Base-by-base conservation (phyloP, 164 flowering plant species). In the Berberis thunbergii region DNA sequence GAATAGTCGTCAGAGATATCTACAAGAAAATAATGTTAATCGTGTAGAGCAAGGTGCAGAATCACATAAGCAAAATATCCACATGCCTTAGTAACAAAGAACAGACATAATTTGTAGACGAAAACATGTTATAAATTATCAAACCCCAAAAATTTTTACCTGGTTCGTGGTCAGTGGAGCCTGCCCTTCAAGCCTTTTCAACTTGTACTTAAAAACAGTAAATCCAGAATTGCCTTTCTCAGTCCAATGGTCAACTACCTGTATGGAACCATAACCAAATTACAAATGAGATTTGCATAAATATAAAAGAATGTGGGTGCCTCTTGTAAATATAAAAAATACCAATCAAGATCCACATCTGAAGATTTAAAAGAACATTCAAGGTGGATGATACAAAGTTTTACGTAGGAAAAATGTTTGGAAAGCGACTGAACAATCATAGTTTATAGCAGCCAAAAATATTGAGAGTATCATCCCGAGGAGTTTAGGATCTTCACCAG, bases 151-250 rank as follows among this genome's bases (percentile, higher is more conserved):
- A 48, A 6, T 10, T 10, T 7, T 7, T 42, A 89, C 96, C 97
- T 90, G 96, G 57, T 77, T 78, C 7, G 96, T 91, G 6, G 87
- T 87, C 78, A 94, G 63, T 3, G 62, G 41, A 6, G 99, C 87
- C 68, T 94, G 99, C 49, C 89, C 97, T 59, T 82, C 90, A 46
- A 86, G 59, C 67, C 99, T 80, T 73, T 73, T 73, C 38, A 94
- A 72, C 5, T 80, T 80, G 69, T 67, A 94, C 68, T 89, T 91
- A 56, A 59, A 94, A 49, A 94, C 97, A 9, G 81, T 89, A 61
- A 68, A 85, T 50, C 97, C 99, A 68, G 96, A 87, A 42, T 80
- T 64, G 45, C 99, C 99, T 73, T 81, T 76, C 50, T 87, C 97
- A 45, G 89, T 84, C 96, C 96, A 87, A 67, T 76, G 82, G 4